Base-by-base conservation (phyloP, 139 green algal species). In the Chlamydomonas urium region DNA sequence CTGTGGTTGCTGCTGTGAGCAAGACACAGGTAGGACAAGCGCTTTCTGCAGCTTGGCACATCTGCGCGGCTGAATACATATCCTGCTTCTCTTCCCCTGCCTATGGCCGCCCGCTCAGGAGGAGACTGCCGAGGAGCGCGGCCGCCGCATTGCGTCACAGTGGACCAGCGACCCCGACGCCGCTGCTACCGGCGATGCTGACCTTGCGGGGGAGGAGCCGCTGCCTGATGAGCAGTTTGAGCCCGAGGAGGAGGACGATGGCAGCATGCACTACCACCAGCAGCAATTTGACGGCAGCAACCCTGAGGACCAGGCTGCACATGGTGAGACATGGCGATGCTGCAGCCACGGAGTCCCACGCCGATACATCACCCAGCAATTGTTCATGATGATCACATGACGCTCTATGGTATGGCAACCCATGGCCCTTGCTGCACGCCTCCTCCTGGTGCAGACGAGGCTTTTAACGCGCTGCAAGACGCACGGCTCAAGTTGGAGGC, bases 111-210 rank as follows among this genome's bases (percentile, higher is more conserved):
- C n/a, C n/a, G n/a, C n/a, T n/a, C n/a, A n/a, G 31, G 59, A 38
- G 31, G 59, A 67, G 59, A 67, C 31, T 14, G 59, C 14, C 4
- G 31, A 67, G 32, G 59, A 67, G 59, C 28, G 28, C 23, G 59
- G 59, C 4, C 59, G 32, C 4, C 28, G 59, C 10, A 67, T 67
- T 24, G 59, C 59, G 6, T 67, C 59, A 14, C 59, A 67, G 59
- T 67, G 59, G 59, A 67, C 59, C 31, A 23, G 31, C 31, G 59
- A 67, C 24, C 59, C 59, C 19, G 59, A 67, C 8, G 59, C 59
- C 4, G 59, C 59, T 17, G 53, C 24, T 31, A 17, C 21, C n/a
- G 53, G 24, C 53, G 53, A 6, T 31, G 53, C 23, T 34, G 53
- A 28, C 14, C 24, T 6, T 63, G 53, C 53, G 6, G 53, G 21